Evolutionary conservation across 1,284 basidiomycete genomes (phyloP).

Genomic region (Microbotryum lychnidis-dioicae): DNA sequence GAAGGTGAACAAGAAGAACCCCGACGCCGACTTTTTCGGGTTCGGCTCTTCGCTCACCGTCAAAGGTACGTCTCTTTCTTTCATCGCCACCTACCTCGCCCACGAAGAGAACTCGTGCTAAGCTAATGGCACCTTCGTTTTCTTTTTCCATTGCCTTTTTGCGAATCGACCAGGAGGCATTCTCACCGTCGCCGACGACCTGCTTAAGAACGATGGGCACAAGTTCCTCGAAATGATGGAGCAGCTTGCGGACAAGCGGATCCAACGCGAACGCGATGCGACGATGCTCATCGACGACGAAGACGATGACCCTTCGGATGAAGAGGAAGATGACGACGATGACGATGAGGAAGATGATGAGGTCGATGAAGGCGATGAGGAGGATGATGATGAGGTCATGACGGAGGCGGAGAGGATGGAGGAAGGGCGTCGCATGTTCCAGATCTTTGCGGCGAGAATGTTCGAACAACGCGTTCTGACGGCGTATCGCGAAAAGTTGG

Average conservation of each 20-base stretch:
- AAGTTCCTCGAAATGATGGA: slow-evolving; percentile 99
- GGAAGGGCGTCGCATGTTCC: slow-evolving; percentile 98
- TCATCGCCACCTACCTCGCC: background rate
- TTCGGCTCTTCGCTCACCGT: slow-evolving; percentile 71
- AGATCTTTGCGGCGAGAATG: slow-evolving; percentile 99
- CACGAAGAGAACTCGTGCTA: slow-evolving; percentile 35
- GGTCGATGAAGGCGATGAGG: slow-evolving; percentile 43
- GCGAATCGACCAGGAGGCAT: slow-evolving; percentile 62
- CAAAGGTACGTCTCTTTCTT: slow-evolving; percentile 53
- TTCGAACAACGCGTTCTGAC: slow-evolving; percentile 95
- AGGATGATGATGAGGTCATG: slow-evolving; percentile 38
- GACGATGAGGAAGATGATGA: slow-evolving; percentile 51
- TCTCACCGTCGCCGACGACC: slow-evolving; percentile 96
- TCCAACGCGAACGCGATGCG: slow-evolving; percentile 86
- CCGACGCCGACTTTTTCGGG: slow-evolving; percentile 61
- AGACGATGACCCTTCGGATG: slow-evolving; percentile 51
- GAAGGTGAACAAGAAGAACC: slow-evolving; percentile 37
- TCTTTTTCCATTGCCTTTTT: slow-evolving; percentile 15
- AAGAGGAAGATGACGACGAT: slow-evolving; percentile 49
- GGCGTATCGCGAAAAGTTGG: slow-evolving; percentile 74
- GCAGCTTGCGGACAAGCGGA: slow-evolving; percentile 86
- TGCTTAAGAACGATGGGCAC: slow-evolving; percentile 94
- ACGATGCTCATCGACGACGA: slow-evolving; percentile 59
- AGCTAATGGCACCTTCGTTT: slow-evolving; percentile 25
- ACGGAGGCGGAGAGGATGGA: slow-evolving; percentile 79